These are phyloP conservation scores for Helicostylum pulchrum DNA, from an alignment of 192 early-diverging fungal species.

Conservation along the genomic window DNA sequence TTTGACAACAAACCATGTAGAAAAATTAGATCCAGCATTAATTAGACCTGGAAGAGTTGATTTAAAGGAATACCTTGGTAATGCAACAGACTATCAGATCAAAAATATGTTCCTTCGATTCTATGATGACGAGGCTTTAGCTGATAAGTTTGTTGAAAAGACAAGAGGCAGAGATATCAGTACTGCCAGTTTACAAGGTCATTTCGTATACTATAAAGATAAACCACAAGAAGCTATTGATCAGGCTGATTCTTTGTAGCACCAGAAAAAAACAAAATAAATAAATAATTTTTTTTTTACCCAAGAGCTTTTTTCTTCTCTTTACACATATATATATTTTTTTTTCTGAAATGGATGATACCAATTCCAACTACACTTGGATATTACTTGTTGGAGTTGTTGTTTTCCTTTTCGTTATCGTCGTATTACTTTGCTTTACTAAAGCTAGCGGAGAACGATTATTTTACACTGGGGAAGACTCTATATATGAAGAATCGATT, in stretches of 20 bases:
- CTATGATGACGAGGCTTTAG: slow-evolving; percentile 60
- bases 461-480: slow-evolving; percentile 14
- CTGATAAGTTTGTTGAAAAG: slow-evolving; percentile 65
- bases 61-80: slow-evolving; percentile 68
- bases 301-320: neutral
- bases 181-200: slow-evolving; percentile 90
- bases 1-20: slow-evolving; percentile 89
- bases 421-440: slow-evolving; percentile 27
- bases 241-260: slow-evolving; percentile 21
- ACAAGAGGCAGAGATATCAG: slow-evolving; percentile 58
- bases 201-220: slow-evolving; percentile 89
- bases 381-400: slow-evolving; percentile 24
- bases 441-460: slow-evolving; percentile 5
- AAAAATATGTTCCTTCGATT: slow-evolving; percentile 77
- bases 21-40: slow-evolving; percentile 72
- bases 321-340: neutral
- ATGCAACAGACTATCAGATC: slow-evolving; percentile 68
- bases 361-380: slow-evolving; percentile 17
- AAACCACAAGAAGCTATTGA: slow-evolving; percentile 68
- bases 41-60: slow-evolving; percentile 82
- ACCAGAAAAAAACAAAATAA: slow-evolving; percentile 9
- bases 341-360: neutral
- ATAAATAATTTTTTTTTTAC: neutral
- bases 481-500: slow-evolving; percentile 21
- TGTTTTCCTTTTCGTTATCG: slow-evolving; percentile 16